These are phyloP conservation scores for Fraxinus baroniana DNA, from an alignment of 305 asterid species.

Conservation along the genomic window DNA sequence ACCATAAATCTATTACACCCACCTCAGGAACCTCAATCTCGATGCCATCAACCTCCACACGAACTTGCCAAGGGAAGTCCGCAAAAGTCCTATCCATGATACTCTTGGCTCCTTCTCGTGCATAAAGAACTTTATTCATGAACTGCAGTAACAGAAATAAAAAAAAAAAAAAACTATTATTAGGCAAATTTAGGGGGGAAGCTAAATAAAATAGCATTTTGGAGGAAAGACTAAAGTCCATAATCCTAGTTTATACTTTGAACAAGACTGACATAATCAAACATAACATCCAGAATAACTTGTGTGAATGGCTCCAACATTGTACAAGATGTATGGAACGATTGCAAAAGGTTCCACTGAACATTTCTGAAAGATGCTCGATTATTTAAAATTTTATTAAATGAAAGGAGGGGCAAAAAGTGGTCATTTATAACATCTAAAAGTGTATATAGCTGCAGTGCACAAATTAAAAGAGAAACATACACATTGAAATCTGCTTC, in stretches of 20 bases:
- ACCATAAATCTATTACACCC: constrained; percentile 24
- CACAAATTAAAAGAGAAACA: background rate
- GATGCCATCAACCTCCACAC: constrained; percentile 94
- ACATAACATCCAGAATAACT: background rate
- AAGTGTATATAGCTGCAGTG: background rate
- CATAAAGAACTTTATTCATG: constrained; percentile 97
- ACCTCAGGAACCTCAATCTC: constrained; percentile 98
- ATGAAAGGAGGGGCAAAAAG: background rate
- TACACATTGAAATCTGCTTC: background rate
- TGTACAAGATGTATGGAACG: background rate
- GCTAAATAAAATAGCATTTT: background rate
- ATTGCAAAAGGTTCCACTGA: background rate
- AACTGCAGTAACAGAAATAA: constrained; percentile 57
- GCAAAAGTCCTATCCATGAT: constrained; percentile 91
- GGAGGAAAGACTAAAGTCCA: background rate
- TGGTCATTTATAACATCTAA: background rate
- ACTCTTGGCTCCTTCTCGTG: constrained; percentile 95
- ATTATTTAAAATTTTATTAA: background rate
- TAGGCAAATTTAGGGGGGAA: background rate
- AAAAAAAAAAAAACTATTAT: background rate
- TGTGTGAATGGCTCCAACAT: background rate
- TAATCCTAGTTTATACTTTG: background rate
- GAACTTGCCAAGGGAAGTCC: constrained; percentile 92
- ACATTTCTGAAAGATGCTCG: background rate
- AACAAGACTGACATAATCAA: background rate